A percentile compares a stretch with the other conserved stretches of the same genome.
Conservation (phyloP, 2,329 filamentous ascomycete genomes). For the Clonostachys solani region DNA sequence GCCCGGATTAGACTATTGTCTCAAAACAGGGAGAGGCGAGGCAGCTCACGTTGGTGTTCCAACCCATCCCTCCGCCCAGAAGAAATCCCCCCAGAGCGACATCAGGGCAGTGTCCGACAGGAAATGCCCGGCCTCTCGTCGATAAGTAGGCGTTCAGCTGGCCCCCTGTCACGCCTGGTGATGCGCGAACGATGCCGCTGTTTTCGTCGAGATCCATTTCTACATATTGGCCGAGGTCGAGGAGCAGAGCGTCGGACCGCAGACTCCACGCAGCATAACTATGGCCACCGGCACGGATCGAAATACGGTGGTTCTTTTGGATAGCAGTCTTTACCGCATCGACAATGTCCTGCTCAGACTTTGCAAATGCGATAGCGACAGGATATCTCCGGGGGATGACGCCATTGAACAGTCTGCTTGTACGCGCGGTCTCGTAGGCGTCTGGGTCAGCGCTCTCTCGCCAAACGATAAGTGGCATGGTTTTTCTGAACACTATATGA, state of each 20-base stretch:
- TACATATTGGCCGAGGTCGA: constrained; percentile 25
- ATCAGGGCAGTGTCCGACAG: constrained; percentile 50
- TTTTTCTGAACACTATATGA: not conserved
- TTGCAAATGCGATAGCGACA: not conserved
- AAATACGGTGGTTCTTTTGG: constrained; percentile 21
- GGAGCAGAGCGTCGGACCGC: constrained; percentile 35
- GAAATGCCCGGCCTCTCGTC: constrained; percentile 37
- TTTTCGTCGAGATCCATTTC: constrained; percentile 29
- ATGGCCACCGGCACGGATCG: constrained; percentile 43
- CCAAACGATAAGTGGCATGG: not conserved
- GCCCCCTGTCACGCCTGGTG: constrained; percentile 41
- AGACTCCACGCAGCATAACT: constrained; percentile 45
- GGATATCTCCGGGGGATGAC: not conserved
- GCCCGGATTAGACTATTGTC: not conserved
- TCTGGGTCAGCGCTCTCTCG: not conserved
- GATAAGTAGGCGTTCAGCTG: constrained; percentile 32
- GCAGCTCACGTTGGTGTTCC: constrained; percentile 44
- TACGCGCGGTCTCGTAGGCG: not conserved
- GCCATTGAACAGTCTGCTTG: not conserved
- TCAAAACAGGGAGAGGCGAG: not conserved
- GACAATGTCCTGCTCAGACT: not conserved
- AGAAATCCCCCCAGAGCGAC: constrained; percentile 53
- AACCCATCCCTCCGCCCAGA: constrained; percentile 53
- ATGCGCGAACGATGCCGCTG: constrained; percentile 30
- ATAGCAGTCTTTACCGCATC: not conserved